Percentiles rank a stretch among this genome's conserved stretches.
Conservation (phyloP, 257 asterid species). For the Lantana camara region DNA sequence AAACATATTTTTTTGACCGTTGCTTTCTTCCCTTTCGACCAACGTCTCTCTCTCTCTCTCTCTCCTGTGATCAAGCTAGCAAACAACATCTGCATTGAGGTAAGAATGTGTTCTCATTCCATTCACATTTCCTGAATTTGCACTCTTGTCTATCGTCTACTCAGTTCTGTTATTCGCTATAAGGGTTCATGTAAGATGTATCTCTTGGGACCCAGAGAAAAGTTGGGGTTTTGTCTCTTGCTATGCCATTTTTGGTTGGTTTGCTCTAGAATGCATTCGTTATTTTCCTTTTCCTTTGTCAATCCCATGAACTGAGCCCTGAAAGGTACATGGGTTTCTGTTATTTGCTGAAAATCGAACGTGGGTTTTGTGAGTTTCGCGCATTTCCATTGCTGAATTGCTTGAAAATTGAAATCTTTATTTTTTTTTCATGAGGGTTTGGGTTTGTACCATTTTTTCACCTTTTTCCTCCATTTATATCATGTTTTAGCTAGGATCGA, state of each 20-base stretch:
- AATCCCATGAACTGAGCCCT: slow-evolving; percentile 18
- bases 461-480: neutral
- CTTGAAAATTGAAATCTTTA: neutral
- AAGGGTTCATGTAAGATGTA: neutral
- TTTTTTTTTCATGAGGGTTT: slow-evolving; percentile 3
- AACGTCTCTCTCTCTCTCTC: slow-evolving; percentile 50
- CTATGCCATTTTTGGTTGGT: slow-evolving; percentile 16
- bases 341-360: neutral
- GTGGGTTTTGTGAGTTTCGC: slow-evolving; percentile 8
- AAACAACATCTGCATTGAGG: slow-evolving; percentile 46
- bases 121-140: slow-evolving; percentile 30
- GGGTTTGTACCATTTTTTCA: neutral
- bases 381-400: slow-evolving; percentile 26
- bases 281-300: neutral
- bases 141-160: slow-evolving; percentile 10
- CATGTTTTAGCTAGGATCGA: neutral
- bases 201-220: slow-evolving; percentile 9
- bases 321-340: slow-evolving; percentile 20
- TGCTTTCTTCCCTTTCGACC: slow-evolving; percentile 42
- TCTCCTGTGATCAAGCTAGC: slow-evolving; percentile 36
- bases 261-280: slow-evolving; percentile 3
- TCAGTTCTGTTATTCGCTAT: slow-evolving; percentile 19
- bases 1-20: slow-evolving; percentile 51
- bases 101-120: slow-evolving; percentile 38
- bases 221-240: slow-evolving; percentile 10